A percentile compares a stretch with the other conserved stretches of the same genome.
phyloP scores from a whole-genome alignment of 441 rosid species.

The Mallotus japonicus region DNA sequence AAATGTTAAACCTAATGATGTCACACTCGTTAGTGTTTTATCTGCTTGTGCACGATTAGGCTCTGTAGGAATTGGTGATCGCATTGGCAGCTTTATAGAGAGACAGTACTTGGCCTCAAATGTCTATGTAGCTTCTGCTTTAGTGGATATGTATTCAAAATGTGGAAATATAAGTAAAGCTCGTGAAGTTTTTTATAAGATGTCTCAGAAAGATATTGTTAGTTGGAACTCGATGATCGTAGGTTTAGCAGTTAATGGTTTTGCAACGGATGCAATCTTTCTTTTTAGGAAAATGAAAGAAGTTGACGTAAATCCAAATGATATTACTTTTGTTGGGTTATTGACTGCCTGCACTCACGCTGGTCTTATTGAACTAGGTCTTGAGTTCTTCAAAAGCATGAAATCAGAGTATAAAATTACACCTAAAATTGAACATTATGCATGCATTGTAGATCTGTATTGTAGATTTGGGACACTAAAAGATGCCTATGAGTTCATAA shows the following conservation, averaged over 20 bases:
- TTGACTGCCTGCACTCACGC: conserved; percentile 15
- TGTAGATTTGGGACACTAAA: conserved; percentile 3
- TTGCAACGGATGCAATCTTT: conserved; percentile 3
- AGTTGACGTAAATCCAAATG: conserved; percentile 5
- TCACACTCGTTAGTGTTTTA: conserved; percentile 10
- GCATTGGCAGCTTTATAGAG: conserved; percentile 4
- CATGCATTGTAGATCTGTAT: conserved; percentile 16
- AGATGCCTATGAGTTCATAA: conserved; percentile 5
- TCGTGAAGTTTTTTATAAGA: not conserved
- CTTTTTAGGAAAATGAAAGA: conserved; percentile 6
- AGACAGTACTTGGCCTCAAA: not conserved
- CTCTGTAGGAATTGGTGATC: conserved; percentile 4
- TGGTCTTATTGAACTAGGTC: conserved; percentile 12
- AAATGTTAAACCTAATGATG: conserved; percentile 1
- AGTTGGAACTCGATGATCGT: conserved; percentile 13
- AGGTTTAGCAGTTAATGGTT: conserved; percentile 14
- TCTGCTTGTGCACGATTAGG: conserved; percentile 19
- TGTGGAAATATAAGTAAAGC: conserved; percentile 13
- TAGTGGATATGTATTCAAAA: conserved; percentile 11
- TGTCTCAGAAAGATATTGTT: conserved; percentile 14
- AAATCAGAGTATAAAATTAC: not conserved
- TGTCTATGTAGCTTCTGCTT: conserved; percentile 10
- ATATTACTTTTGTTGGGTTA: conserved; percentile 17
- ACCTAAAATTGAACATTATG: conserved; percentile 18
- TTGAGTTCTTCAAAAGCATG: conserved; percentile 10